phyloP scores from a whole-genome alignment of 1,284 basidiomycete genomes.

The Apiotrichum domesticum region DNA sequence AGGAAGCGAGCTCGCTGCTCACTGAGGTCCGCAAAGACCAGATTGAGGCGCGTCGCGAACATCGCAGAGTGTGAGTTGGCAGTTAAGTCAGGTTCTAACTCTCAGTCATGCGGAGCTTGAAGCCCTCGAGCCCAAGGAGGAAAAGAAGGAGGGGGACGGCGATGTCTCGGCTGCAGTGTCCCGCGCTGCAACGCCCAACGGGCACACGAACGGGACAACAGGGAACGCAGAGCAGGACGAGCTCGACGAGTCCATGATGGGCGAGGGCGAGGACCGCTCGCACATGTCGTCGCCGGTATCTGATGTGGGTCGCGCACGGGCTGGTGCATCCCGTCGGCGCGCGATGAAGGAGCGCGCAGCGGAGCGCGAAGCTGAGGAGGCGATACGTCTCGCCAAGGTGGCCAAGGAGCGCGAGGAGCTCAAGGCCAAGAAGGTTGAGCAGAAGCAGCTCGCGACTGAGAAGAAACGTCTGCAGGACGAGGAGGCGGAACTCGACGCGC shows the following conservation, averaged over 20 bases:
- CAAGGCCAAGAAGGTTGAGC: constrained; percentile 31
- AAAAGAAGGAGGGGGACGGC: constrained; percentile 50
- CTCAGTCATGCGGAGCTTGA: constrained; percentile 44
- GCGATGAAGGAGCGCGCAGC: constrained; percentile 43
- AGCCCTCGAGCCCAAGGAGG: constrained; percentile 41
- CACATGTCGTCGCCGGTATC: constrained; percentile 8
- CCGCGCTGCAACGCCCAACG: constrained; percentile 22
- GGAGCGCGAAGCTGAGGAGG: constrained; percentile 48
- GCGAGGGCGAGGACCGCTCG: constrained; percentile 10
- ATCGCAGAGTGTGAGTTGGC: constrained; percentile 70
- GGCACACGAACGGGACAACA: constrained; percentile 20
- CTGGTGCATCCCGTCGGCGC: constrained; percentile 30
- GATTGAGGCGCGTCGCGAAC: constrained; percentile 82
- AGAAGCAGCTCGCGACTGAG: constrained; percentile 48
- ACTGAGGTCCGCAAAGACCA: constrained; percentile 93
- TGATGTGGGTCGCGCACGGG: constrained; percentile 2
- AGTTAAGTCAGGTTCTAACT: neutral
- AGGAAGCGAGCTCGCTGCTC: constrained; percentile 77
- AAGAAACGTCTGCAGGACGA: constrained; percentile 80
- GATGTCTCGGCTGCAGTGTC: constrained; percentile 51
- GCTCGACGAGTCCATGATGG: constrained; percentile 30
- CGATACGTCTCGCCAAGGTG: constrained; percentile 61
- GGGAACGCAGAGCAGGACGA: constrained; percentile 35
- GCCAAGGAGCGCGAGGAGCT: constrained; percentile 31
- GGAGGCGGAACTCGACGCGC: constrained; percentile 66